Evolutionary conservation across 2,329 filamentous ascomycete species (phyloP), one percentile per base, ranked within the genome.

Genomic region (Arthrobotrys iridis): DNA sequence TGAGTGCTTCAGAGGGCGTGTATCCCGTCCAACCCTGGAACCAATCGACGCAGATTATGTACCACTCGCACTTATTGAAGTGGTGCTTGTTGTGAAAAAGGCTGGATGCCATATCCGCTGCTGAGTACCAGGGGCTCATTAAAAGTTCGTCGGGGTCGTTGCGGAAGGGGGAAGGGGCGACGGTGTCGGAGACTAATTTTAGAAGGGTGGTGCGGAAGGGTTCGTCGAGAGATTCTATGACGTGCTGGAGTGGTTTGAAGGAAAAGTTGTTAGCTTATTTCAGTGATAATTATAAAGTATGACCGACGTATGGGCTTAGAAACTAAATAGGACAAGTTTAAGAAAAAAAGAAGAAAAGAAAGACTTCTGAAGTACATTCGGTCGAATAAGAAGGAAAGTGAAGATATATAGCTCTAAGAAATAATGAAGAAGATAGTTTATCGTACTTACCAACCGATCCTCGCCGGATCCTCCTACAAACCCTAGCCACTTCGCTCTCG

Each of bases 41-140:
- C 60, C 70, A 74, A 15, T 43, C 52, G 10, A 55, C 46, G 20
- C 24, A 45, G 10, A 74, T 35, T 10, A 46, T 50, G 40, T 62
- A 66, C 70, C 70, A 74, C 43, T 74, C 60, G 8, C 22, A 15
- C 0, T 46, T n/a, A 7, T 33, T 57, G 46, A 74, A 74, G 15
- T 18, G 20, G 24, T 13, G 11, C 24, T 74, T 74, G 55, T 66
- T 64, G 24, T 26, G n/a, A 28, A 62, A 74, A 8, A 74, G 62
- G 1, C 62, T 62, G n/a, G 60, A 55, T 15, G 70, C 52, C 15
- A 74, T 57, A 40, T 66, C 62, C 4, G 62, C 35, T 13, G 70
- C 70, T 4, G 70, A 15, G 62, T 62, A 74, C 8, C 35, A 60
- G n/a, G 62, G 62, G 15, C 35, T 11, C 15, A 1, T 11, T 5